Conservation (phyloP, 2,329 filamentous ascomycete species). For the Cladophialophora exuberans region DNA sequence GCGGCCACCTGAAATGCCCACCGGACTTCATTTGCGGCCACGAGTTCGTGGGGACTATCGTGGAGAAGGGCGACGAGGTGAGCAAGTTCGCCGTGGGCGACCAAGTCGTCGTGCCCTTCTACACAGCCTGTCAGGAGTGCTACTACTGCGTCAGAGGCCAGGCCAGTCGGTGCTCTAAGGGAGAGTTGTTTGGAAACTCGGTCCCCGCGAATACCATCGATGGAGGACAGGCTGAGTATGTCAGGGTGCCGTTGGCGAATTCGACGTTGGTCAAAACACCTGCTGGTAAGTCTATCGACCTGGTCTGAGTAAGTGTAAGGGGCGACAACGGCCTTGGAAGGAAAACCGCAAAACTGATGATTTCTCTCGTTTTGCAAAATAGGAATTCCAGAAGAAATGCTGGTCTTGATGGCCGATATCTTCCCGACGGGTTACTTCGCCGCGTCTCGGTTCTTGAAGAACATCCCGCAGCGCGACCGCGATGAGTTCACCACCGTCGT, state of each 20-base stretch:
- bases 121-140: constrained; percentile 57
- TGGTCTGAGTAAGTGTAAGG: no score
- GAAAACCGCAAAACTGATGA: no score
- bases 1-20: constrained; percentile 55
- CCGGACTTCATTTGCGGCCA: constrained; percentile 57
- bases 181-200: constrained; percentile 50
- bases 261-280: constrained; percentile 54
- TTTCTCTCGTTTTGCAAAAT: background rate
- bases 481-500: constrained; percentile 55
- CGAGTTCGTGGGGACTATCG: constrained; percentile 57
- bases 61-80: constrained; percentile 51
- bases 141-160: constrained; percentile 57
- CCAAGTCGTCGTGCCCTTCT: constrained; percentile 56
- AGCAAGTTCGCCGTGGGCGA: constrained; percentile 54
- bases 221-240: constrained; percentile 61
- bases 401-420: constrained; percentile 37
- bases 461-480: constrained; percentile 30
- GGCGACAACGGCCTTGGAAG: no score
- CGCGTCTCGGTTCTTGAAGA: constrained; percentile 32
- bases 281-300: constrained; percentile 11
- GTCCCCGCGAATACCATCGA: constrained; percentile 57
- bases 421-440: constrained; percentile 36
- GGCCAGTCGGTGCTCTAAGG: constrained; percentile 56
- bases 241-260: constrained; percentile 56
- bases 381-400: constrained; percentile 39